These are phyloP conservation scores for Cyclostephanos tholiformis DNA, from an alignment of 108 stramenopile genomes.

Conservation along the genomic window DNA sequence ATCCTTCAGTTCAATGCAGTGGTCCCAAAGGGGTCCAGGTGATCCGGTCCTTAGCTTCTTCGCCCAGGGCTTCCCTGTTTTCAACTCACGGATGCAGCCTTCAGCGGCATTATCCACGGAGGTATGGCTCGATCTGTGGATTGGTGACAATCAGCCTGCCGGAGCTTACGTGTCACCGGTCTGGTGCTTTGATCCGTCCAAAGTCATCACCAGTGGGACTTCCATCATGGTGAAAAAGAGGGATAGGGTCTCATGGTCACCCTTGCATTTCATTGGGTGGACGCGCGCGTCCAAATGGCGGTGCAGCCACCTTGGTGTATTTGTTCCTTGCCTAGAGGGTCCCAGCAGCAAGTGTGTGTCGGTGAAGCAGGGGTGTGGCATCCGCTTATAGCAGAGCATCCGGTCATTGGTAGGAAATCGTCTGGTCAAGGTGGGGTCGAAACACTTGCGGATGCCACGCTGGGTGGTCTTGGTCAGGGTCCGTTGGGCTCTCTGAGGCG, in stretches of 20 bases:
- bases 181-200: slow-evolving; percentile 38
- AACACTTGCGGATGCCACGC: slow-evolving; percentile 16
- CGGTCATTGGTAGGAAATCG: slow-evolving; percentile 21
- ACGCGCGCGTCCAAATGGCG: slow-evolving; percentile 7
- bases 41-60: slow-evolving; percentile 8
- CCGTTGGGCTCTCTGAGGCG: slow-evolving; percentile 7
- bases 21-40: slow-evolving; percentile 35
- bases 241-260: slow-evolving; percentile 6
- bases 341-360: not conserved
- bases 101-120: slow-evolving; percentile 22
- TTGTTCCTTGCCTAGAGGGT: slow-evolving; percentile 1
- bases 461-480: slow-evolving; percentile 32
- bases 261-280: slow-evolving; percentile 23
- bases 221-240: slow-evolving; percentile 16
- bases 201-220: slow-evolving; percentile 10
- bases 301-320: slow-evolving; percentile 12
- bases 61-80: slow-evolving; percentile 17
- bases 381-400: slow-evolving; percentile 3
- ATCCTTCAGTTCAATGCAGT: slow-evolving; percentile 28
- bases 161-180: slow-evolving; percentile 13
- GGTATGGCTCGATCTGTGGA: slow-evolving; percentile 28
- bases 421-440: not conserved
- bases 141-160: slow-evolving; percentile 19
- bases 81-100: slow-evolving; percentile 35
- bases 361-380: not conserved